Conservation (phyloP, 164 flowering plant genomes). For the Vitis vinifera region ASM3070453v1 NC_081809.1:5336001-5336500, state of each 20-base stretch:
- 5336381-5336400: not conserved
- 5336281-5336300: not conserved
- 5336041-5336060: not conserved
- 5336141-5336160: no score
- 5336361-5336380: no score
- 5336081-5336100: not conserved
- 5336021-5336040: not conserved
- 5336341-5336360: not conserved
- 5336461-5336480: conserved; percentile 83
- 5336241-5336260: not conserved
- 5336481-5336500: conserved; percentile 80
- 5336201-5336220: no score
- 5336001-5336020: not conserved
- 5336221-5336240: no score
- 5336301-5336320: not conserved
- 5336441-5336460: conserved; percentile 56
- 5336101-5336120: not conserved
- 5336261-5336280: not conserved
- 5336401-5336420: conserved; percentile 12
- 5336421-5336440: conserved; percentile 42
- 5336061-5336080: not conserved
- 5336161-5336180: no score
- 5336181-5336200: no score
- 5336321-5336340: not conserved
- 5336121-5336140: not conserved